phyloP scores from a whole-genome alignment of 2,329 filamentous ascomycete genomes.

The Madurella fahalii region DNA sequence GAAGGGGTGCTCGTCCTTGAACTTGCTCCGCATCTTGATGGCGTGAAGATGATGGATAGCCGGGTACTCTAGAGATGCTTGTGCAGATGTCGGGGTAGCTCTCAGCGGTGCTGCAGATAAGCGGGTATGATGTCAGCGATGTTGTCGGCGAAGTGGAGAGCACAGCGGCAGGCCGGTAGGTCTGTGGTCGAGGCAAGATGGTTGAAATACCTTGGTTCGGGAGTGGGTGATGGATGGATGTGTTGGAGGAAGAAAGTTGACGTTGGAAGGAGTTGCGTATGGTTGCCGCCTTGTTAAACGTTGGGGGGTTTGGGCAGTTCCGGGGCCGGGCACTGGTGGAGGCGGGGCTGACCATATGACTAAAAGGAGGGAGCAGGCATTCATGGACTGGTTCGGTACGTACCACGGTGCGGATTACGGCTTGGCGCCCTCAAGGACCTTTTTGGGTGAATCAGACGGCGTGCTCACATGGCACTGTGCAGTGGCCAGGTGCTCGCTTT shows the following conservation, averaged over 20 bases:
- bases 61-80: constrained; percentile 6
- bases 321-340: constrained; percentile 9
- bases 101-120: constrained; percentile 3
- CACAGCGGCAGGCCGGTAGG: neutral
- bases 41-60: constrained; percentile 24
- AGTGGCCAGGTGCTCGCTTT: constrained; percentile 7
- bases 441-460: constrained; percentile 24
- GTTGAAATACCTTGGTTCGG: constrained; percentile 5
- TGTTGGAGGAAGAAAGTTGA: constrained; percentile 25
- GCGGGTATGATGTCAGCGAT: neutral
- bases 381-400: neutral
- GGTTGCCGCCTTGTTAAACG: constrained; percentile 24
- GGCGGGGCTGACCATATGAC: constrained; percentile 28
- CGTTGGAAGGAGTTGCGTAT: constrained; percentile 13
- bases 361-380: constrained; percentile 15
- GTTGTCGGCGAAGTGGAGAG: neutral
- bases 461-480: constrained; percentile 21
- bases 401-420: constrained; percentile 2
- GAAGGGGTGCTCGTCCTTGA: constrained; percentile 99
- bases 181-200: neutral
- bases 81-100: neutral
- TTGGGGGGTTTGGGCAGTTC: constrained; percentile 12
- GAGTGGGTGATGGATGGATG: constrained; percentile 1
- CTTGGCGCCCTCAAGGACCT: constrained; percentile 7
- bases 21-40: constrained; percentile 91